Conservation (phyloP, 257 asterid genomes). For the Penstemon newberryi region DNA sequence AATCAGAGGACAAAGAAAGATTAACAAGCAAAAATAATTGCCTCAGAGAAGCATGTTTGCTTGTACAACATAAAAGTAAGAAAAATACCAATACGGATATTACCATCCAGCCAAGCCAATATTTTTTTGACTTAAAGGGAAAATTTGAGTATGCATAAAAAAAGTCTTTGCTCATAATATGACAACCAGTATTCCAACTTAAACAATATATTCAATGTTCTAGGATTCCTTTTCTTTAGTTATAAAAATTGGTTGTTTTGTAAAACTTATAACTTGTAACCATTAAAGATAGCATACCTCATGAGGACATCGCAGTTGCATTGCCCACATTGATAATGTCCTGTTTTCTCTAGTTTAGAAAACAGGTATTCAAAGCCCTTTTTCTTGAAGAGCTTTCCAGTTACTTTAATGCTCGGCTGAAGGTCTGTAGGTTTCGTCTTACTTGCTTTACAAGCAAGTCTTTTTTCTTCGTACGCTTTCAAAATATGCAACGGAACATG, state of each 20-base stretch:
- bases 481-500: slow-evolving; percentile 83
- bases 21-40: slow-evolving; percentile 12
- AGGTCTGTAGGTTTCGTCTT: slow-evolving; percentile 45
- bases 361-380: slow-evolving; percentile 81
- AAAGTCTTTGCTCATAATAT: slow-evolving; percentile 11
- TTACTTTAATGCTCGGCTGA: slow-evolving; percentile 36
- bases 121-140: neutral
- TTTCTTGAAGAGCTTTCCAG: slow-evolving; percentile 35
- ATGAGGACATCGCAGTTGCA: slow-evolving; percentile 71
- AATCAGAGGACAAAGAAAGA: slow-evolving; percentile 2
- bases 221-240: slow-evolving; percentile 16
- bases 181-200: slow-evolving; percentile 17
- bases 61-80: slow-evolving; percentile 1
- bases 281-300: slow-evolving; percentile 50
- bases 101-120: slow-evolving; percentile 10
- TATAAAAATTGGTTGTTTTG: too few relatives aligned
- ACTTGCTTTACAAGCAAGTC: slow-evolving; percentile 75
- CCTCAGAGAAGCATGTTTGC: slow-evolving; percentile 2
- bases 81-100: slow-evolving; percentile 3
- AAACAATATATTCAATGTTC: slow-evolving; percentile 11
- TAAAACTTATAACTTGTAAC: neutral
- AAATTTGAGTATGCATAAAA: slow-evolving; percentile 8
- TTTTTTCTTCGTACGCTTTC: slow-evolving; percentile 80
- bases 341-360: slow-evolving; percentile 66
- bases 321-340: slow-evolving; percentile 65